Conservation (phyloP, 78 protist species). For the Bigelowiella natans region DNA sequence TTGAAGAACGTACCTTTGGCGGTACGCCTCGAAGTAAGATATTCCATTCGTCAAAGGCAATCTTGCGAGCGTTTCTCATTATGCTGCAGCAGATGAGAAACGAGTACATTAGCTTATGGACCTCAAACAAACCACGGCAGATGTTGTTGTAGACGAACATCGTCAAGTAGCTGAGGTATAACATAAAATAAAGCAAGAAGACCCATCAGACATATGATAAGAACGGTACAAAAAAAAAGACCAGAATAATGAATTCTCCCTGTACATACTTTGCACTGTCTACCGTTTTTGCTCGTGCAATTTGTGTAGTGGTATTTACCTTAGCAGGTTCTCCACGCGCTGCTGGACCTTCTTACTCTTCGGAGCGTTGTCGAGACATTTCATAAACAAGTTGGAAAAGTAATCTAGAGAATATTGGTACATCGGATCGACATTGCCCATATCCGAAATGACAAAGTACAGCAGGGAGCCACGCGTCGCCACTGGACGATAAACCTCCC, state of each 20-base stretch:
- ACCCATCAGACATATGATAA: background rate
- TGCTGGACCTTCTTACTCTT: conserved; percentile 8
- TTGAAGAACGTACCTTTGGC: background rate
- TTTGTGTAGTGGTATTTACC: no score
- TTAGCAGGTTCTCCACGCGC: conserved; percentile 30
- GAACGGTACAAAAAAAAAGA: background rate
- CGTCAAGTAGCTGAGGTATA: conserved; percentile 19
- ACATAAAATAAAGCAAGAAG: background rate
- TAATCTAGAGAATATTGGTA: conserved; percentile 48
- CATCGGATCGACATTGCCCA: conserved; percentile 55
- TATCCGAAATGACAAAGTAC: conserved; percentile 52
- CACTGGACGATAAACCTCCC: conserved; percentile 31
- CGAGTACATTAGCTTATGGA: conserved; percentile 55
- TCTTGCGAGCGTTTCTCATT: conserved; percentile 20
- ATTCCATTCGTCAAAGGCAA: conserved; percentile 42
- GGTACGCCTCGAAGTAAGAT: conserved; percentile 46
- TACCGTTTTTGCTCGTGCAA: conserved; percentile 22
- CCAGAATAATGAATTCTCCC: background rate
- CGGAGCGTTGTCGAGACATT: conserved; percentile 15
- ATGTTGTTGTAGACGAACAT: conserved; percentile 35
- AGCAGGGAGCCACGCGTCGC: conserved; percentile 64
- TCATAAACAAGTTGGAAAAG: conserved; percentile 30
- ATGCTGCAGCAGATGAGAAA: conserved; percentile 10
- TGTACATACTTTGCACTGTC: no score
- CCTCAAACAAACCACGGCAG: conserved; percentile 55